Evolutionary conservation across 352 stramenopile genomes (phyloP).

Genomic region (Globisporangium ultimum): DNA sequence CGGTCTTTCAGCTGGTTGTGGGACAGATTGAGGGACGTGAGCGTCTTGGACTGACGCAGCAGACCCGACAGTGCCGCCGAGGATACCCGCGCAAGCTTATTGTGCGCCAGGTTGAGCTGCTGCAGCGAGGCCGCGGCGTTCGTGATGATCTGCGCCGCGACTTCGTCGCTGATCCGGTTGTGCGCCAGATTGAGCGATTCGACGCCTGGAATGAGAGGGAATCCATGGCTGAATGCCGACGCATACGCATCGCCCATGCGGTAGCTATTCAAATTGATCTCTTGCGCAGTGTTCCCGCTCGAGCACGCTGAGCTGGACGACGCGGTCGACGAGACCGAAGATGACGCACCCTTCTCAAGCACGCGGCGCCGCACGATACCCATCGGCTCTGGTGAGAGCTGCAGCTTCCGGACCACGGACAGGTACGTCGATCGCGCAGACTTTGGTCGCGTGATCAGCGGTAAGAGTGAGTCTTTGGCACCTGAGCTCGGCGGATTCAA

Average conservation of each 20-base stretch:
- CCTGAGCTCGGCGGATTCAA: not conserved
- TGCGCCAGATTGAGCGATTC: constrained; percentile 66
- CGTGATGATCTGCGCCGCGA: constrained; percentile 48
- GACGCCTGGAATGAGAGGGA: constrained; percentile 58
- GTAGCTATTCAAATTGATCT: constrained; percentile 73
- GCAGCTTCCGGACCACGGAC: constrained; percentile 49
- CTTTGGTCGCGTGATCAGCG: constrained; percentile 25
- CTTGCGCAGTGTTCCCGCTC: constrained; percentile 40
- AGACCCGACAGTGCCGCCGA: constrained; percentile 38
- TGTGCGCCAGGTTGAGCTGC: constrained; percentile 67
- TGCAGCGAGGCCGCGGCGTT: constrained; percentile 32
- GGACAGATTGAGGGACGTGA: constrained; percentile 60
- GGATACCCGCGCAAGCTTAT: constrained; percentile 35
- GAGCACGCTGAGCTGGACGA: constrained; percentile 29
- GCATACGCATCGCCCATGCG: constrained; percentile 64
- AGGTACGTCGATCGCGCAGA: constrained; percentile 66
- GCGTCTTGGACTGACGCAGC: constrained; percentile 39
- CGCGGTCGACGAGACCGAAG: constrained; percentile 23
- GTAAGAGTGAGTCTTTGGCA: constrained; percentile 8
- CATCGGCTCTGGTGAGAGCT: constrained; percentile 56
- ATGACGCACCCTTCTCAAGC: constrained; percentile 38
- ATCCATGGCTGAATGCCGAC: constrained; percentile 52
- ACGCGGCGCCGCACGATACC: constrained; percentile 56
- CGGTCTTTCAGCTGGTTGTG: constrained; percentile 62
- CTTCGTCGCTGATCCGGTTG: constrained; percentile 66